phyloP scores from a whole-genome alignment of 805 yeast genomes.

The Vanderwaltozyma polyspora region DNA sequence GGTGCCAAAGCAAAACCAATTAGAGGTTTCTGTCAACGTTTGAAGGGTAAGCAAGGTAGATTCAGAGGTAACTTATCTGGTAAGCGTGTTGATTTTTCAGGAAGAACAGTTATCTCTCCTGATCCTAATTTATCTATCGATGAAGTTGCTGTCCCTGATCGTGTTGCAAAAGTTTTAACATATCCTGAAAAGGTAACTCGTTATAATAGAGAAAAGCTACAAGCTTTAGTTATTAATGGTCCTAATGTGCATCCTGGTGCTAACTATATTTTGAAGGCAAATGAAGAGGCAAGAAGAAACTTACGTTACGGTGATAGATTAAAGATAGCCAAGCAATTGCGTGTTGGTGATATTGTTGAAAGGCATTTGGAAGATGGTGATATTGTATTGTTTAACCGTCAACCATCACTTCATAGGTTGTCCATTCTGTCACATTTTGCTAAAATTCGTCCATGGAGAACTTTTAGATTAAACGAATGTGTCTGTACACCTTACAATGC shows the following conservation, averaged over 20 bases:
- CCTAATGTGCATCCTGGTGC: conserved; percentile 94
- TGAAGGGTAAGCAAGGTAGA: conserved; percentile 97
- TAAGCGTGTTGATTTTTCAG: conserved; percentile 96
- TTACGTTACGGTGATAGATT: conserved; percentile 78
- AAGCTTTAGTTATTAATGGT: conserved; percentile 65
- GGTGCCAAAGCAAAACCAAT: conserved; percentile 59
- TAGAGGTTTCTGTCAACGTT: conserved; percentile 91
- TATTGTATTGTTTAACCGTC: conserved; percentile 89
- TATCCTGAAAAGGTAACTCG: conserved; percentile 92
- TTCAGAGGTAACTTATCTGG: conserved; percentile 97
- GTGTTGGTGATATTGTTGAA: conserved; percentile 87
- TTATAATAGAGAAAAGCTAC: conserved; percentile 72
- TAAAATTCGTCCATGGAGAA: conserved; percentile 94
- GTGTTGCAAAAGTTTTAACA: conserved; percentile 90
- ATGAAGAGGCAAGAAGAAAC: conserved; percentile 80
- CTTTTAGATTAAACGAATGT: conserved; percentile 93
- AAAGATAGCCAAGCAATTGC: conserved; percentile 63
- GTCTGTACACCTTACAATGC: conserved; percentile 99
- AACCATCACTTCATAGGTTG: conserved; percentile 91
- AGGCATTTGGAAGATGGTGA: conserved; percentile 97
- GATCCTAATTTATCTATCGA: conserved; percentile 93
- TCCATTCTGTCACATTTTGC: conserved; percentile 94
- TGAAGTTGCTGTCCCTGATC: conserved; percentile 96
- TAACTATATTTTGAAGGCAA: conserved; percentile 71
- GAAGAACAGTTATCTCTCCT: conserved; percentile 96